Base-by-base conservation (phyloP, 768 basidiomycete species). In the Rhizopogon salebrosus region DNA sequence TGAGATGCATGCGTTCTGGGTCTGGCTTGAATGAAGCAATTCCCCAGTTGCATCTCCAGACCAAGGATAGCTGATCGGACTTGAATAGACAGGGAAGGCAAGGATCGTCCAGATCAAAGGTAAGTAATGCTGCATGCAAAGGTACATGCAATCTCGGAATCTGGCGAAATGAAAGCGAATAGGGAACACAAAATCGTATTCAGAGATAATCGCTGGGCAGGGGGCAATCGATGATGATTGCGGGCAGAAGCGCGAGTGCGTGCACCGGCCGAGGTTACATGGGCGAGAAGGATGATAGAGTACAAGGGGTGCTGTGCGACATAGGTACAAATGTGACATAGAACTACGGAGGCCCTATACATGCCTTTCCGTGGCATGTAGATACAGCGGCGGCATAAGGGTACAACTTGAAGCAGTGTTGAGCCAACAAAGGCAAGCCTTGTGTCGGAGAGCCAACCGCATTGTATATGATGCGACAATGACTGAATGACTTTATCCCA, bases 151-250 rank as follows among this genome's bases (percentile, higher is more conserved):
- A 14, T 31, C 22, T 16, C 43, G 43, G 43, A 20, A 46, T 46
- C 43, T 46, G 16, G 43, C 43, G 43, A 46, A 46, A 46, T 46
- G 43, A 46, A 46, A 13, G 31, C 20, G 20, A 20, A 46, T 46
- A 46, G 43, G 43, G 31, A 29, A 16, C 10, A 31, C 4, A 22
- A n/a, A n/a, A 22, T 20, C 20, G 20, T 31, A 29, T 46, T 22
- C 18, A 34, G 18, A 46, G 43, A 46, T 46, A 46, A 46, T 46
- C 43, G 26, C 43, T 46, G 43, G 43, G 43, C 43, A 46, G 31
- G 31, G 43, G 43, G 43, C 13, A 42, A 34, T 46, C 20, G 20
- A 46, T 45, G 20, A 31, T 31, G 20, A 46, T 31, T 46, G 29
- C 43, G 43, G 43, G 29, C 43, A 46, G 43, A 46, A 46, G 43